Conservation (phyloP, 495 filamentous ascomycete genomes). For the Aspergillus sparsus region DNA sequence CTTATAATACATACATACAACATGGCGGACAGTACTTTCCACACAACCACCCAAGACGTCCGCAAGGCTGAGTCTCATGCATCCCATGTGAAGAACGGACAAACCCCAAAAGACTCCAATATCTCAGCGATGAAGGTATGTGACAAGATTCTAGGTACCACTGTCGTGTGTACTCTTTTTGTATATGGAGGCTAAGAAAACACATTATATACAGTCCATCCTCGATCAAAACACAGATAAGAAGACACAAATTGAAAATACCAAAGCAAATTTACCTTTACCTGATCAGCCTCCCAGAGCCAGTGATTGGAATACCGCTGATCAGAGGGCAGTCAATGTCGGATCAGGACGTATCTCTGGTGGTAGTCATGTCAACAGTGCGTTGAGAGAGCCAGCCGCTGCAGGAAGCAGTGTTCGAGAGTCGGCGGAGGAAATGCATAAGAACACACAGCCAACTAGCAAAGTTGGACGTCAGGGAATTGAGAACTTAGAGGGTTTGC, state of each 20-base stretch:
- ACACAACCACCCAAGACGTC: constrained; percentile 53
- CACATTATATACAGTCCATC: constrained; percentile 42
- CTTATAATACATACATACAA: constrained; percentile 22
- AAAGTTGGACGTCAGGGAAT: constrained; percentile 57
- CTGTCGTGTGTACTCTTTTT: not conserved
- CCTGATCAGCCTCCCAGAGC: constrained; percentile 72
- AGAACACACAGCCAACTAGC: constrained; percentile 40
- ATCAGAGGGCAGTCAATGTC: constrained; percentile 66
- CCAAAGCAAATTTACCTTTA: constrained; percentile 70
- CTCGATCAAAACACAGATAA: constrained; percentile 56
- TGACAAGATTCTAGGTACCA: not conserved
- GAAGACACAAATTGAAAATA: constrained; percentile 61
- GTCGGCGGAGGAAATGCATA: constrained; percentile 43
- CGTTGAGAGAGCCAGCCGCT: constrained; percentile 64
- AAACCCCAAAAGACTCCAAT: constrained; percentile 48
- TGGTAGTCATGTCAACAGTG: constrained; percentile 43
- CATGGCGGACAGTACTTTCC: constrained; percentile 54
- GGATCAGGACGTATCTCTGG: constrained; percentile 63
- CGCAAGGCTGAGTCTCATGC: constrained; percentile 53
- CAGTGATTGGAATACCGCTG: constrained; percentile 76
- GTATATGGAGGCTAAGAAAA: constrained; percentile 4
- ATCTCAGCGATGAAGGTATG: constrained; percentile 49
- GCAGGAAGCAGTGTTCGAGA: constrained; percentile 58
- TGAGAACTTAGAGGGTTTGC: constrained; percentile 51
- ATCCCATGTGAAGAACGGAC: constrained; percentile 43